Base-by-base conservation (phyloP, 2,329 filamentous ascomycete species). In the Aspergillus aculeatus region DNA sequence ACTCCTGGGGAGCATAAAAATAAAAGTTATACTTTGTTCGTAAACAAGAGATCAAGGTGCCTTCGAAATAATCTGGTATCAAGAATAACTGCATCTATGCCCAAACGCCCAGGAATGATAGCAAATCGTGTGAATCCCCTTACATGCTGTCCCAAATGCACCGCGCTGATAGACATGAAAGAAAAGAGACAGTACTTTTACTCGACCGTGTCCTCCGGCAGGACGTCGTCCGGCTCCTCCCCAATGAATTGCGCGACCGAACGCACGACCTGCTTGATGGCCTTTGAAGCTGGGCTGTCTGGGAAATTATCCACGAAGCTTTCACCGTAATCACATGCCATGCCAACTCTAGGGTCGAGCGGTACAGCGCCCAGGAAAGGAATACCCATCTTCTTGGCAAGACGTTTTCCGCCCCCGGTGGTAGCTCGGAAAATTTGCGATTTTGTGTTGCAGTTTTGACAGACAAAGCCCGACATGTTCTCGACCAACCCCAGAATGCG, bases 401-500 rank as follows among this genome's bases (percentile, higher is more conserved):
- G 76, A 47, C 85, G 86, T 58, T 83, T 83, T 2, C 91, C 95
- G 21, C 96, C 95, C 9, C 95, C 95, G 0, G 95, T 99, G 10
- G 91, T 96, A 11, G 95, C 88, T 67, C 87, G 84, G 80, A 99
- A 99, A 53, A 99, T 96, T 74, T 96, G 86, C 69, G 82, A 84
- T 69, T 86, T 82, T 57, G 92, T 87, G 57, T 86, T 90, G 77
- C 95, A 99, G 58, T 91, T 94, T 10, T 93, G 93, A 72, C 95
- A 99, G 56, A 99, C 93, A 69, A 98, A 99, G 3, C 92, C 92
- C 60, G 89, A 91, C 95, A 99, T 99, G 73, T 99, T 99, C 81
- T 99, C 95, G 16, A 96, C 95, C 47, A 99, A 81, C 0, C 95
- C 95, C 3, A 99, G 76, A 6, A 99, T 86, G 51, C 83, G 84